A percentile compares a stretch with the other conserved stretches of the same genome.
Conservation (phyloP, 768 basidiomycete species). For the Ephemerocybe angulata region DNA sequence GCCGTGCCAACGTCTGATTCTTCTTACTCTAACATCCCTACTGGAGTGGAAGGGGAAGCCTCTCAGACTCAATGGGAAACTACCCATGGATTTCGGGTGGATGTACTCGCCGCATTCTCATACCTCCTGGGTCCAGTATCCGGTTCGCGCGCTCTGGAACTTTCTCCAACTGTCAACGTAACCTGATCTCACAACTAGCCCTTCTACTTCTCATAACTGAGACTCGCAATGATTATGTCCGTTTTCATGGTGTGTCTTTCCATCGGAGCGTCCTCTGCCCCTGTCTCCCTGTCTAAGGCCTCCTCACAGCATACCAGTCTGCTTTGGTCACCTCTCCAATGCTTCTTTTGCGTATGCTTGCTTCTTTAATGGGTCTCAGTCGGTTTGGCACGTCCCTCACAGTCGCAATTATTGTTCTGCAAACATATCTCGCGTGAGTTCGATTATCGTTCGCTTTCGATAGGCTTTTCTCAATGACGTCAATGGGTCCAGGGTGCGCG, state of each 20-base stretch:
- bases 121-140: conserved; percentile 71
- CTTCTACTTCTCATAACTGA: conserved; percentile 65
- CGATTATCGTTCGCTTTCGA: too few relatives aligned
- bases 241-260: conserved; percentile 77
- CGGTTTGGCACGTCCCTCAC: neutral
- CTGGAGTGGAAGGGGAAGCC: conserved; percentile 37
- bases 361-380: conserved; percentile 48
- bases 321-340: conserved; percentile 67
- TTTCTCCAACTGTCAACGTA: too few relatives aligned
- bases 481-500: neutral
- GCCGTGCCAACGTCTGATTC: neutral
- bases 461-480: too few relatives aligned
- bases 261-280: too few relatives aligned
- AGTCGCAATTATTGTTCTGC: neutral
- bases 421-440: neutral
- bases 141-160: too few relatives aligned
- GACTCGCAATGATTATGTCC: conserved; percentile 71
- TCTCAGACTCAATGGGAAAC: conserved; percentile 67
- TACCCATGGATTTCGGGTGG: conserved; percentile 60
- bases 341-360: conserved; percentile 51
- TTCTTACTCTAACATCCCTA: neutral
- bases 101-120: conserved; percentile 58
- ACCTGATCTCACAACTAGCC: conserved; percentile 39
- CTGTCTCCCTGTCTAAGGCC: too few relatives aligned
- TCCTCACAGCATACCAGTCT: conserved; percentile 68